These are phyloP conservation scores for Ustilago tritici DNA, from an alignment of 1,284 basidiomycete genomes.

Conservation along the genomic window DNA sequence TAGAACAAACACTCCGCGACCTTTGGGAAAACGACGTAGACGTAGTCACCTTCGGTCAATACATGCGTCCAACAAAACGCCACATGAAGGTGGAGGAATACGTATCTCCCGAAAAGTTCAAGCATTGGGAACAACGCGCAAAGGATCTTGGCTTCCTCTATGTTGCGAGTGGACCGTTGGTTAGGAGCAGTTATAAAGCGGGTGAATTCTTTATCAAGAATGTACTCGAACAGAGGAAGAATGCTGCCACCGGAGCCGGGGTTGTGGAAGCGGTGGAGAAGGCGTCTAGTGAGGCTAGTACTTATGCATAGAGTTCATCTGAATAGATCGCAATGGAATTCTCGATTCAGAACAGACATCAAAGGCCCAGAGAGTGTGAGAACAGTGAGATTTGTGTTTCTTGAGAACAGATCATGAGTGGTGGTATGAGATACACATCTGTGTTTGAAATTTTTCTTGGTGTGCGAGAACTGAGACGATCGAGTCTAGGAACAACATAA, in stretches of 20 bases:
- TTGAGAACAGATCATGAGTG: too few relatives aligned
- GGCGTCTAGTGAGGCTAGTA: background rate
- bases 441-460: too few relatives aligned
- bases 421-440: too few relatives aligned
- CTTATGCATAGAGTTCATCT: background rate
- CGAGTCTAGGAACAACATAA: background rate
- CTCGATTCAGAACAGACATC: too few relatives aligned
- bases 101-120: conserved; percentile 92
- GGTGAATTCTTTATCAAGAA: conserved; percentile 70
- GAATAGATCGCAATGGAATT: background rate
- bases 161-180: conserved; percentile 94
- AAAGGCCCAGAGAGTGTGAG: too few relatives aligned
- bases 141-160: conserved; percentile 96
- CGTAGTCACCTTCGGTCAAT: conserved; percentile 99
- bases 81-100: conserved; percentile 99
- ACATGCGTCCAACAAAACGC: conserved; percentile 98
- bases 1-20: conserved; percentile 86
- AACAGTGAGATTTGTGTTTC: too few relatives aligned
- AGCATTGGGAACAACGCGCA: conserved; percentile 87
- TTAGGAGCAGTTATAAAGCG: conserved; percentile 95
- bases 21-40: conserved; percentile 89
- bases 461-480: background rate
- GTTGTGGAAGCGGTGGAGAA: background rate
- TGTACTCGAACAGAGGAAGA: conserved; percentile 56
- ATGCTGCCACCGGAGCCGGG: background rate